Conservation (phyloP, 495 filamentous ascomycete species). For the Tetracladium setigerum region DNA sequence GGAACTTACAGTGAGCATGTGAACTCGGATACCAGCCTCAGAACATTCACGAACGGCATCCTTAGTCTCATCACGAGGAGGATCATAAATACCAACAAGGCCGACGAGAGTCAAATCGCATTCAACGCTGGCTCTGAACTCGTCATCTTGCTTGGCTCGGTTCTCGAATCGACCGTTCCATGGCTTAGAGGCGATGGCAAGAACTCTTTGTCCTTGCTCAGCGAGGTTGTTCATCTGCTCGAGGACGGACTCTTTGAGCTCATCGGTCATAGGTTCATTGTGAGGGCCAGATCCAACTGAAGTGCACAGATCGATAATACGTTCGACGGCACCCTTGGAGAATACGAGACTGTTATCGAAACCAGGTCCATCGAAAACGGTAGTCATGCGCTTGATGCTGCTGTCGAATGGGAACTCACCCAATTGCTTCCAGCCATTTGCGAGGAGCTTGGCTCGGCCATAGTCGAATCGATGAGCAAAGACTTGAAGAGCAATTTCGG, state of each 20-base stretch:
- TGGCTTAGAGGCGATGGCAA: constrained; percentile 59
- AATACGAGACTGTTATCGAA: constrained; percentile 47
- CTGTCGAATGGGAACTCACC: constrained; percentile 79
- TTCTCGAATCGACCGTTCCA: constrained; percentile 30
- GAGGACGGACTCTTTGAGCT: constrained; percentile 51
- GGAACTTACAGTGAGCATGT: constrained; percentile 60
- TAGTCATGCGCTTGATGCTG: constrained; percentile 77
- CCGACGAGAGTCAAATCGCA: constrained; percentile 53
- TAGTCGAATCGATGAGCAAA: constrained; percentile 64
- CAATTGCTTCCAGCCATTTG: constrained; percentile 52
- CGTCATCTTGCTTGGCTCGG: constrained; percentile 22
- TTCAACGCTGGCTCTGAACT: constrained; percentile 42
- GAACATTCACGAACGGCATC: constrained; percentile 58
- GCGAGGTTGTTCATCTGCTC: constrained; percentile 62
- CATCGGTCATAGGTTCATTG: constrained; percentile 46
- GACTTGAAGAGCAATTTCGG: constrained; percentile 76
- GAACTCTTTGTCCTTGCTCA: constrained; percentile 69
- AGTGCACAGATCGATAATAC: constrained; percentile 66
- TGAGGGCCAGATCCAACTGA: constrained; percentile 43
- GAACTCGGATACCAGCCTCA: constrained; percentile 64
- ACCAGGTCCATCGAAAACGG: constrained; percentile 47
- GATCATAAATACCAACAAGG: constrained; percentile 70
- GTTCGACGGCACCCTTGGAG: constrained; percentile 77
- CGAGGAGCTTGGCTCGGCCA: constrained; percentile 45
- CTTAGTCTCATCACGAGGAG: constrained; percentile 61